Evolutionary conservation across 768 basidiomycete species (phyloP).

Genomic region (Galerina sulciceps): DNA sequence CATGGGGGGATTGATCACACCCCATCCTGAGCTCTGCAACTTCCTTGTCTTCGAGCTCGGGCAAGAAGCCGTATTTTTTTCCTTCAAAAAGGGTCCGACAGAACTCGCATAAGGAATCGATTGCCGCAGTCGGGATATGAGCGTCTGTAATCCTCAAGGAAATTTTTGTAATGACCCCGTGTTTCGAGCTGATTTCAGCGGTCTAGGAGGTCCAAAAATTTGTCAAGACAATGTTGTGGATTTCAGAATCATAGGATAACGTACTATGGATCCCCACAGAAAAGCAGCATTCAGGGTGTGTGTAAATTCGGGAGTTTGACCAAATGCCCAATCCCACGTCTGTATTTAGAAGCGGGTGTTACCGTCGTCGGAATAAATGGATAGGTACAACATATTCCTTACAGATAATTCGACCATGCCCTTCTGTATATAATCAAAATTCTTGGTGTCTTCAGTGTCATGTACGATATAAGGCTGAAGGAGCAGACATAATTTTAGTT

Average conservation of each 20-base stretch:
- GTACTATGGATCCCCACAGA: slow-evolving; percentile 55
- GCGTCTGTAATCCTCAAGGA: slow-evolving; percentile 29
- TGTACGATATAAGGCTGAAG: slow-evolving; percentile 45
- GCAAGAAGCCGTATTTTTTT: slow-evolving; percentile 38
- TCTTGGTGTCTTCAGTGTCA: slow-evolving; percentile 46
- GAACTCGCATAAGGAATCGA: slow-evolving; percentile 12
- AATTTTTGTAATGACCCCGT: slow-evolving; percentile 65
- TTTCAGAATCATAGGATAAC: slow-evolving; percentile 10
- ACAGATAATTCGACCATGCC: slow-evolving; percentile 80
- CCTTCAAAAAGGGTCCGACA: slow-evolving; percentile 24
- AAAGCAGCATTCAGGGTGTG: slow-evolving; percentile 55
- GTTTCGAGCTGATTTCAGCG: slow-evolving; percentile 60
- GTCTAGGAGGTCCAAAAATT: slow-evolving; percentile 31
- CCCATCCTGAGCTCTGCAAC: background rate
- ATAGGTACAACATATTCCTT: slow-evolving; percentile 22
- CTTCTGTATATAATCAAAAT: slow-evolving; percentile 62
- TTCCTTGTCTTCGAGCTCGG: slow-evolving; percentile 2
- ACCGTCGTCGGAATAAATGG: background rate
- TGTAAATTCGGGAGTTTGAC: slow-evolving; percentile 93
- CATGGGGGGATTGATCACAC: background rate
- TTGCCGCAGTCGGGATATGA: slow-evolving; percentile 12
- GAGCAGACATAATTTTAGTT: background rate
- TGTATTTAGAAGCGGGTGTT: slow-evolving; percentile 29
- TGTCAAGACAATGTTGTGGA: background rate
- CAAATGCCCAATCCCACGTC: slow-evolving; percentile 94